These are phyloP conservation scores for Fusarium papillatum DNA, from an alignment of 2,329 filamentous ascomycete species.

Conservation along the genomic window DNA sequence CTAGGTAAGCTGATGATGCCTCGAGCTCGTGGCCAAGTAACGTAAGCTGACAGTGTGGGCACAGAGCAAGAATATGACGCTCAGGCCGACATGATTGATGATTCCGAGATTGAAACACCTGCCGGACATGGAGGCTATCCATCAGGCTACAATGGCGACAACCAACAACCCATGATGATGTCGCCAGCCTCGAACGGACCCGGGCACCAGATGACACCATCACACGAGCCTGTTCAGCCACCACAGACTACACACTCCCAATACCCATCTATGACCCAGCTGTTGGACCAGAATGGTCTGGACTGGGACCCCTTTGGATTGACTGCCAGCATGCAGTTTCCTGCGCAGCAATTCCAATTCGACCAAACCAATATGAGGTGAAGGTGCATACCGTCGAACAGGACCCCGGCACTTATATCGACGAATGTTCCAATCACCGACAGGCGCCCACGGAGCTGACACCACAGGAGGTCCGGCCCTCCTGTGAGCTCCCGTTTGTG, in stretches of 20 bases:
- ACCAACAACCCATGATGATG: constrained; percentile 58
- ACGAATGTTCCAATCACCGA: constrained; percentile 26
- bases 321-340: constrained; percentile 95
- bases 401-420: constrained; percentile 13
- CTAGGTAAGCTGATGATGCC: constrained; percentile 82
- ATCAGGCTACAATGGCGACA: constrained; percentile 63
- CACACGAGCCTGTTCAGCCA: constrained; percentile 49
- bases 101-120: constrained; percentile 79
- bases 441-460: constrained; percentile 25
- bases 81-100: constrained; percentile 89
- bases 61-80: constrained; percentile 98
- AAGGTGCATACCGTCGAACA: constrained; percentile 19
- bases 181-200: constrained; percentile 56
- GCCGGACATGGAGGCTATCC: constrained; percentile 76
- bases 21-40: constrained; percentile 62
- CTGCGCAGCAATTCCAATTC: constrained; percentile 85
- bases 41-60: constrained; percentile 75
- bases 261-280: constrained; percentile 75
- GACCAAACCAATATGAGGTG: constrained; percentile 70
- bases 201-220: constrained; percentile 51
- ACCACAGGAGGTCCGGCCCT: constrained; percentile 9
- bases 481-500: constrained; percentile 23
- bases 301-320: constrained; percentile 96
- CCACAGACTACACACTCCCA: constrained; percentile 46
- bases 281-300: constrained; percentile 80